These are phyloP conservation scores for Uronychia binucleata DNA, from an alignment of 73 alveolate species.

Conservation along the genomic window DNA sequence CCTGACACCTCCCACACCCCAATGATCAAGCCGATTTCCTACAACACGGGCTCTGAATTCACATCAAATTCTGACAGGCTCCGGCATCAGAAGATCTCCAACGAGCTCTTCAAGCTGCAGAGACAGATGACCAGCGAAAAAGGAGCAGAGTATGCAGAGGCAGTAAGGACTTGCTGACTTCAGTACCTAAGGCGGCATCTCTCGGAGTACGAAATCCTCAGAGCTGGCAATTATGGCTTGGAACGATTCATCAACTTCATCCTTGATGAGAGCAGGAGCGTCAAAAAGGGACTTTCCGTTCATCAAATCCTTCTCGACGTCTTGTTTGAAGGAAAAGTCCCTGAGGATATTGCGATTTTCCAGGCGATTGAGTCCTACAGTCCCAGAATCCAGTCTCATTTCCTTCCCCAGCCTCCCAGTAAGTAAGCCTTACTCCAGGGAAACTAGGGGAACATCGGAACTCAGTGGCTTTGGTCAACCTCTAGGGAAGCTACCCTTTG, in stretches of 20 bases:
- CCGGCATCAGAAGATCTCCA: background rate
- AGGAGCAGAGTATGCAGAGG: background rate
- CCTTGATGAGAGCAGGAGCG: background rate
- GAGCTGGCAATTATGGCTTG: background rate
- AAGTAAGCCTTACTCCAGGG: too few relatives aligned
- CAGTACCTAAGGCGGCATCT: background rate
- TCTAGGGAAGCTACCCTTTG: background rate
- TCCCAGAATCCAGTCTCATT: too few relatives aligned
- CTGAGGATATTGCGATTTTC: background rate
- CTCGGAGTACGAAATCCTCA: background rate
- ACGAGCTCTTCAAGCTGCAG: background rate
- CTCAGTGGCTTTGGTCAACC: background rate
- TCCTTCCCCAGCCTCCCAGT: too few relatives aligned
- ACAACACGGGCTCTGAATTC: background rate
- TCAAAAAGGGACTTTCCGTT: background rate
- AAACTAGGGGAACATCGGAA: background rate
- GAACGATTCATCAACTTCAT: background rate
- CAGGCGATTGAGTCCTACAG: too few relatives aligned
- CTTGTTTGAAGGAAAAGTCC: background rate
- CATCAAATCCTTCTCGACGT: background rate
- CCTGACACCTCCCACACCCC: background rate
- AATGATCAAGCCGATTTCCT: background rate
- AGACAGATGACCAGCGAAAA: background rate
- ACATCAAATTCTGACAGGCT: background rate
- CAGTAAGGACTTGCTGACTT: background rate